Evolutionary conservation across 2,329 filamentous ascomycete species (phyloP).

Genomic region (Dryadomyces sulphureus): DNA sequence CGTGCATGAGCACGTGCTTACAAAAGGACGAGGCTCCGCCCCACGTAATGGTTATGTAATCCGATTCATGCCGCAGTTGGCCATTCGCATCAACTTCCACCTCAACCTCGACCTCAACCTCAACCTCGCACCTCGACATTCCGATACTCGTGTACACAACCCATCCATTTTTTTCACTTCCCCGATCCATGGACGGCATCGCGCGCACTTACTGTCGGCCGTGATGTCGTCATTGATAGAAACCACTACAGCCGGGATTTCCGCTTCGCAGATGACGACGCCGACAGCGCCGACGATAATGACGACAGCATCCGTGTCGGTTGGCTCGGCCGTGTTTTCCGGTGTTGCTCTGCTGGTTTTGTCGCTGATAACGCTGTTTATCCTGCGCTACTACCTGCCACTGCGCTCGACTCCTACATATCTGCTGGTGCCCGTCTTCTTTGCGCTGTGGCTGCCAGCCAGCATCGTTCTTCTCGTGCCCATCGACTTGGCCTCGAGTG

Average conservation of each 20-base stretch:
- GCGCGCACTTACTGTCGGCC: too few relatives aligned
- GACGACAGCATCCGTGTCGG: neutral
- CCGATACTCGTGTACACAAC: too few relatives aligned
- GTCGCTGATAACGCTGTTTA: constrained; percentile 62
- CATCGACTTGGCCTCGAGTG: constrained; percentile 84
- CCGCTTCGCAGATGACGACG: neutral
- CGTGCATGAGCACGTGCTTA: too few relatives aligned
- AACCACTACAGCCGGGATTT: neutral
- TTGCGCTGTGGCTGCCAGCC: constrained; percentile 84
- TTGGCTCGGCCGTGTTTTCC: constrained; percentile 58
- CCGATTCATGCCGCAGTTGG: too few relatives aligned
- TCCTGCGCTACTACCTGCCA: constrained; percentile 80
- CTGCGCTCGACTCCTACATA: constrained; percentile 83
- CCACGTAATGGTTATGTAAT: too few relatives aligned
- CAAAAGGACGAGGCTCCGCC: too few relatives aligned
- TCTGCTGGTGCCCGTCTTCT: constrained; percentile 82
- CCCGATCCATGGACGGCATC: too few relatives aligned
- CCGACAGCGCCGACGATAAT: neutral
- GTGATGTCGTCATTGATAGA: constrained; percentile 37
- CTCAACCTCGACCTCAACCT: too few relatives aligned
- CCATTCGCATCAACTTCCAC: too few relatives aligned
- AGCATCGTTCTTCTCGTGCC: constrained; percentile 86
- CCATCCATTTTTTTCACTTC: too few relatives aligned
- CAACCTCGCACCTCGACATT: too few relatives aligned
- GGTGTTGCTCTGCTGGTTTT: constrained; percentile 57